phyloP scores from a whole-genome alignment of 257 asterid genomes.

The Echium plantagineum region DNA sequence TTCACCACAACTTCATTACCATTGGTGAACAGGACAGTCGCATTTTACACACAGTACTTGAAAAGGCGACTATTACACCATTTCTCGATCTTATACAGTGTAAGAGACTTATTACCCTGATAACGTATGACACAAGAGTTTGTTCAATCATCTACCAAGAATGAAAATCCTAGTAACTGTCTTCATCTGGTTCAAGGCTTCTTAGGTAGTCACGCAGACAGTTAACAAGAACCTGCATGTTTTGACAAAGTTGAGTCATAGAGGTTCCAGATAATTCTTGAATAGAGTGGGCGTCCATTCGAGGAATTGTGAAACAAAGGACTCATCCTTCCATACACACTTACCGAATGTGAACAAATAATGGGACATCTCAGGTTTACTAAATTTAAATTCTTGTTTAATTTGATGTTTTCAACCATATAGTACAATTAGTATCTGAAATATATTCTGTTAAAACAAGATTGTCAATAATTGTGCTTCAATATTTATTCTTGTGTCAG shows the following conservation, averaged over 20 bases:
- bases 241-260: background rate
- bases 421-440: background rate
- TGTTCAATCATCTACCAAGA: background rate
- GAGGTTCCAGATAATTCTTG: background rate
- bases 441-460: background rate
- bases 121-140: background rate
- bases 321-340: background rate
- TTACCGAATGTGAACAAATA: no score
- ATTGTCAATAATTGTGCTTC: background rate
- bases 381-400: background rate
- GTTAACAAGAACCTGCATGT: constrained; percentile 70
- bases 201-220: constrained; percentile 83
- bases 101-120: background rate
- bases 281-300: background rate
- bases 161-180: constrained; percentile 48
- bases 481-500: background rate
- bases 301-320: background rate
- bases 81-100: background rate
- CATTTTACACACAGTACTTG: background rate
- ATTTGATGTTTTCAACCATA: background rate
- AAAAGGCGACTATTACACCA: background rate
- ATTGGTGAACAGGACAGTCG: background rate
- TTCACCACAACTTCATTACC: background rate
- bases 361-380: background rate
- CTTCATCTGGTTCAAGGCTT: constrained; percentile 85